Conservation (phyloP, 805 yeast species). For the Tetrapisispora fleetii region DNA sequence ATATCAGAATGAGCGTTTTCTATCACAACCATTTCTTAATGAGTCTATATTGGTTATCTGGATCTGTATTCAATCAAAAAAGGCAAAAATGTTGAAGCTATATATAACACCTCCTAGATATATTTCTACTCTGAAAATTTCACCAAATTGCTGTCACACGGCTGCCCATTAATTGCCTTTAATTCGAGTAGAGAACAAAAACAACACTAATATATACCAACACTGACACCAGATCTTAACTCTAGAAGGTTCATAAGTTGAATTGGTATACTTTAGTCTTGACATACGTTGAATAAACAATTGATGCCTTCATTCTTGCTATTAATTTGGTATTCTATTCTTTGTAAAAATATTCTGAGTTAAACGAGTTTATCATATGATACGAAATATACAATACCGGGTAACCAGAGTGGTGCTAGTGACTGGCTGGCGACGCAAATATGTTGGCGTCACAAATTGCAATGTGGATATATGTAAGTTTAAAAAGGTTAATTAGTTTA, state of each 20-base stretch:
- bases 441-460: background rate
- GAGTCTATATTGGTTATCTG: background rate
- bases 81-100: no score
- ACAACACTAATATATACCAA: no score
- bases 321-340: background rate
- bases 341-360: background rate
- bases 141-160: no score
- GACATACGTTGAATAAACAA: background rate
- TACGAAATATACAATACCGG: background rate
- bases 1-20: slow-evolving; percentile 55
- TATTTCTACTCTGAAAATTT: no score
- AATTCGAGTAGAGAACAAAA: no score
- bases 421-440: no score
- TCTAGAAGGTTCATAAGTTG: no score
- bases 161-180: no score
- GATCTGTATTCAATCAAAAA: background rate
- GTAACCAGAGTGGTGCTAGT: background rate
- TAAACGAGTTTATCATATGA: background rate
- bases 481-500: no score
- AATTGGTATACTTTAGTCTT: background rate
- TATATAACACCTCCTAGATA: no score
- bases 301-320: background rate
- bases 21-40: slow-evolving; percentile 30
- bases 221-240: no score
- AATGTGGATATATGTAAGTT: no score